Percentiles rank a stretch among this genome's conserved stretches.
These are phyloP conservation scores for Umbellularia californica DNA, from an alignment of 164 flowering plant genomes.

Conservation along the genomic window DNA sequence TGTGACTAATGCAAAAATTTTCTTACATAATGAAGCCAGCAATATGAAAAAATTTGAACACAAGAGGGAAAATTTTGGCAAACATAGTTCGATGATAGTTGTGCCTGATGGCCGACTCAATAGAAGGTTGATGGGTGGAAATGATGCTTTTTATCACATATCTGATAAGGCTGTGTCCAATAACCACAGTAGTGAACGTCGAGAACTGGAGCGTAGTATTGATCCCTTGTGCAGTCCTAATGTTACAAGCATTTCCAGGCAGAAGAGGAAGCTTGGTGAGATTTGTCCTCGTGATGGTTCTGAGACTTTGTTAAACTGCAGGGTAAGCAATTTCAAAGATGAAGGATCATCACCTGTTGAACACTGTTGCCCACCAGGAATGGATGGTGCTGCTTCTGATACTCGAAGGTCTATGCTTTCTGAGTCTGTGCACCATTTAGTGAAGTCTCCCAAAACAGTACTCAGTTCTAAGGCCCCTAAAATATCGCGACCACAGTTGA, in stretches of 20 bases:
- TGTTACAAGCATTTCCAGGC: constrained; percentile 14
- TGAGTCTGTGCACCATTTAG: neutral
- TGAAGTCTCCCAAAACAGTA: neutral
- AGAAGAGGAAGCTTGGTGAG: constrained; percentile 28
- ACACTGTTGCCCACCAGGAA: constrained; percentile 3
- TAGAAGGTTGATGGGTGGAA: neutral
- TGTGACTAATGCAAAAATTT: neutral
- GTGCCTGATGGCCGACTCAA: constrained; percentile 7
- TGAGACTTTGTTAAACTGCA: constrained; percentile 5
- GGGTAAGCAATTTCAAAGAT: constrained; percentile 9
- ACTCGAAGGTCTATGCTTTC: constrained; percentile 5
- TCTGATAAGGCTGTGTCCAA: constrained; percentile 4
- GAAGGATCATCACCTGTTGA: constrained; percentile 13
- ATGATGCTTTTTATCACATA: neutral
- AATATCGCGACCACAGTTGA: neutral
- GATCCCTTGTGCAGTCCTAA: neutral
- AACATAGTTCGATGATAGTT: constrained; percentile 4
- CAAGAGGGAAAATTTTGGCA: constrained; percentile 9
- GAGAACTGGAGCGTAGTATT: constrained; percentile 8
- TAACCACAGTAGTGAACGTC: constrained; percentile 1
- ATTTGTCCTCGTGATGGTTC: constrained; percentile 12
- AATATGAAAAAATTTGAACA: constrained; percentile 8
- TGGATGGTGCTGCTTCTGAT: constrained; percentile 3
- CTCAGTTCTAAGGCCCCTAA: neutral
- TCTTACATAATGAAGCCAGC: constrained; percentile 1